Conservation (phyloP, 2,329 filamentous ascomycete genomes). For the Epichloe coenophiala region DNA sequence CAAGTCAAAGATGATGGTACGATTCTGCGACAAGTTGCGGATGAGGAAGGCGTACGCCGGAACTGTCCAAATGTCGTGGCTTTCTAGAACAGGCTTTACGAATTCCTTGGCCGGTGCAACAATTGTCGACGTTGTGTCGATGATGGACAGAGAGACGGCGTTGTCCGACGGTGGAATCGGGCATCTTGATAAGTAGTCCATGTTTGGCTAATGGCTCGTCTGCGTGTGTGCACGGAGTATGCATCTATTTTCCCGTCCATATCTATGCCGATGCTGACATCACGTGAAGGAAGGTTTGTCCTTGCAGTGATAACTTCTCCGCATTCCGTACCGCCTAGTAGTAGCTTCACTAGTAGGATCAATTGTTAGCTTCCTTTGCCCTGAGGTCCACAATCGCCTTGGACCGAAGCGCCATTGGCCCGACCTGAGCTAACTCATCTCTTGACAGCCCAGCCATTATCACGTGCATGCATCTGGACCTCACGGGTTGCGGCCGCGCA, state of each 20-base stretch:
- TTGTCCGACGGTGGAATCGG: neutral
- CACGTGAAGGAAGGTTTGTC: neutral
- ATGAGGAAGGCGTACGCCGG: conserved; percentile 1
- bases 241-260: too few relatives aligned
- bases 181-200: neutral
- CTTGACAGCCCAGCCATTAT: neutral
- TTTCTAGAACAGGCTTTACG: neutral
- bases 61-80: neutral
- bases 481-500: neutral
- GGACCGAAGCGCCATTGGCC: neutral
- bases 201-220: neutral
- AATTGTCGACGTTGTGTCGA: neutral
- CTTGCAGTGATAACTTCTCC: too few relatives aligned
- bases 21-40: neutral
- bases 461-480: neutral
- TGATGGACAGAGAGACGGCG: neutral
- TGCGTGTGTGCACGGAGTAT: too few relatives aligned
- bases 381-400: neutral
- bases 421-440: too few relatives aligned
- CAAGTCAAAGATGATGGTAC: neutral
- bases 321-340: too few relatives aligned
- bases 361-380: too few relatives aligned
- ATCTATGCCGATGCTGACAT: neutral
- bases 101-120: neutral
- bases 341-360: neutral